Evolutionary conservation across 176 grass and related monocot species (phyloP).

Genomic region (Calamus simplicifolius): DNA sequence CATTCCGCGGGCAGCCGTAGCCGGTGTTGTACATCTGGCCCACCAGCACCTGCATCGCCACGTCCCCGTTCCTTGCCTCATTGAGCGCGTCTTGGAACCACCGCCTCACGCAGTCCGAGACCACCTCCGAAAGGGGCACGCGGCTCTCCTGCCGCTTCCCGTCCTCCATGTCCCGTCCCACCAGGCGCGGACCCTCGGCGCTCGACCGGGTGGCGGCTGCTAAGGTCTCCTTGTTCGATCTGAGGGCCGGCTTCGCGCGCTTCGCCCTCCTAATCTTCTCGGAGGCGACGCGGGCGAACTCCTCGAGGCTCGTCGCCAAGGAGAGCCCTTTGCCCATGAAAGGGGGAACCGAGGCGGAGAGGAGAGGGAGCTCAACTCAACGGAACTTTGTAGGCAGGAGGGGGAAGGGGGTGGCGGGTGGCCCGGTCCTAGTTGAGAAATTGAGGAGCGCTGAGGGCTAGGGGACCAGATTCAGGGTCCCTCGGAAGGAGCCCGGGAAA

Average conservation of each 20-base stretch:
- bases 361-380: background rate
- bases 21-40: slow-evolving; percentile 86
- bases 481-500: too few species aligned
- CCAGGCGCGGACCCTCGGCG: slow-evolving; percentile 11
- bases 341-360: slow-evolving; percentile 2
- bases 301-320: slow-evolving; percentile 4
- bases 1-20: slow-evolving; percentile 53
- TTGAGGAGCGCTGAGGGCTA: too few species aligned
- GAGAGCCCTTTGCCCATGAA: slow-evolving; percentile 49
- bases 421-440: too few species aligned
- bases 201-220: background rate
- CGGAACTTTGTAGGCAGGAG: too few species aligned
- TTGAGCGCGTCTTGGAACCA: slow-evolving; percentile 85
- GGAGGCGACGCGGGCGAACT: slow-evolving; percentile 19
- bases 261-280: slow-evolving; percentile 18
- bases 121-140: slow-evolving; percentile 58
- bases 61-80: slow-evolving; percentile 56
- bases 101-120: slow-evolving; percentile 65
- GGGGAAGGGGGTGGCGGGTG: too few species aligned
- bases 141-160: slow-evolving; percentile 9
- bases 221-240: slow-evolving; percentile 27
- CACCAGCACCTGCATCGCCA: slow-evolving; percentile 64
- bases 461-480: too few species aligned
- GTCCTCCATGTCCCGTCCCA: slow-evolving; percentile 20
- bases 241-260: background rate